Percentiles rank a stretch among this genome's conserved stretches.
Evolutionary conservation across 495 filamentous ascomycete species (phyloP).

Genomic region (Annulohypoxylon moriforme): DNA sequence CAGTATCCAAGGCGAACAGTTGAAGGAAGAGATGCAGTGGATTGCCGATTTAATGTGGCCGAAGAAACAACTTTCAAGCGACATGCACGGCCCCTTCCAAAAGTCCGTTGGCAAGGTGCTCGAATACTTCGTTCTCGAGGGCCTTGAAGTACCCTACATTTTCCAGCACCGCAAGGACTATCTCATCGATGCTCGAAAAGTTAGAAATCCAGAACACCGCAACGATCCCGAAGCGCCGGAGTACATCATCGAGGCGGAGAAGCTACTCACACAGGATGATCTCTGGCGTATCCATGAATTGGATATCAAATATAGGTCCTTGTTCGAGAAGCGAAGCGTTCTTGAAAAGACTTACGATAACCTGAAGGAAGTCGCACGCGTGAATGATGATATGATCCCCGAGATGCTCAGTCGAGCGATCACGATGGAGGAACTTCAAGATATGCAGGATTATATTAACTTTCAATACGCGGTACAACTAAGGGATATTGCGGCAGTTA

Average conservation of each 20-base stretch:
- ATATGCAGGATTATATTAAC: constrained; percentile 95
- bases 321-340: constrained; percentile 87
- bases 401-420: constrained; percentile 78
- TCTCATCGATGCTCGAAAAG: constrained; percentile 89
- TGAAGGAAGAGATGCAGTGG: constrained; percentile 90
- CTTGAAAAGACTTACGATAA: constrained; percentile 81
- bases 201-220: constrained; percentile 66
- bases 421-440: constrained; percentile 93
- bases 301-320: constrained; percentile 91
- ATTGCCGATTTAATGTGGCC: constrained; percentile 89
- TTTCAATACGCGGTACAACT: constrained; percentile 90
- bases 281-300: constrained; percentile 94
- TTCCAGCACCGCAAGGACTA: constrained; percentile 99
- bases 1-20: constrained; percentile 79
- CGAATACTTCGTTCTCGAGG: constrained; percentile 91
- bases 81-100: constrained; percentile 83
- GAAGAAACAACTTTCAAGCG: constrained; percentile 75
- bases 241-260: constrained; percentile 82
- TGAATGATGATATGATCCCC: constrained; percentile 75
- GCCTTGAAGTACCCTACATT: constrained; percentile 95
- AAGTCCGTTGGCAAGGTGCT: constrained; percentile 91
- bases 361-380: constrained; percentile 65
- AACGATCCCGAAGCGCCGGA: constrained; percentile 71
- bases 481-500: constrained; percentile 75
- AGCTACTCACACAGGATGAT: constrained; percentile 90